Base-by-base conservation (phyloP, 331 rosid genomes). In the Stylosanthes scabra region DNA sequence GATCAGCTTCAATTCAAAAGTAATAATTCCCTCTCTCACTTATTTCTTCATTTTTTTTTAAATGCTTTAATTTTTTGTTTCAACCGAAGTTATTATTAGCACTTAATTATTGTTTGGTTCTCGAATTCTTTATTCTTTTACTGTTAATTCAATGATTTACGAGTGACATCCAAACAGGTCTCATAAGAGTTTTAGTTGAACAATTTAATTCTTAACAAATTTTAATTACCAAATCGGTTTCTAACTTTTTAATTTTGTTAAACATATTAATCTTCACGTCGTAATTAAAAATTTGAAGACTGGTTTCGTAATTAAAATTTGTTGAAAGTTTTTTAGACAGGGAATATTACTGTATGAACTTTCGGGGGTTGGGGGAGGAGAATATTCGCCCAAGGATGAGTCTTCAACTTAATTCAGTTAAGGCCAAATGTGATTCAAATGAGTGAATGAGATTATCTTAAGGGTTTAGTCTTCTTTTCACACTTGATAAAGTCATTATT, bases 1-100 rank as follows among this genome's bases (percentile, higher is more conserved):
- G 99, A 91, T 77, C 91, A 86, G 41, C 78, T 68, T 61, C 99
- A 95, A 64, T 91, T 90, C 87, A 91, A 95, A 91, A 95, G 97
- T 95, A 89, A 86, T 95, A 89, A 86, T 47, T 76, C 1, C 6
- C 46, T 77, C 0, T 67, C 29, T 60, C 25, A 59, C 11, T 50
- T 56, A 9, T 31, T 31, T 31, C 3, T 31, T 31, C 5, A 31
- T 31, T 31, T 31, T 3, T 31, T 31, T 31, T 31, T 31, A 3
- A 31, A 31, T 31, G 37, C 5, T 5, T 31, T 31, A 5, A 31
- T 31, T 31, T 31, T 31, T 0, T 31, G 3, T 5, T 5, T 31
- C 37, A 20, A 20, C 11, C 13, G 8, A 40, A 61, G 14, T 47
- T 54, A 9, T 45, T 69, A n/a, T 34, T 20, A 20, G 25, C 12